Evolutionary conservation across 2,329 filamentous ascomycete species (phyloP).

Genomic region (Paecilomyces niveus): DNA sequence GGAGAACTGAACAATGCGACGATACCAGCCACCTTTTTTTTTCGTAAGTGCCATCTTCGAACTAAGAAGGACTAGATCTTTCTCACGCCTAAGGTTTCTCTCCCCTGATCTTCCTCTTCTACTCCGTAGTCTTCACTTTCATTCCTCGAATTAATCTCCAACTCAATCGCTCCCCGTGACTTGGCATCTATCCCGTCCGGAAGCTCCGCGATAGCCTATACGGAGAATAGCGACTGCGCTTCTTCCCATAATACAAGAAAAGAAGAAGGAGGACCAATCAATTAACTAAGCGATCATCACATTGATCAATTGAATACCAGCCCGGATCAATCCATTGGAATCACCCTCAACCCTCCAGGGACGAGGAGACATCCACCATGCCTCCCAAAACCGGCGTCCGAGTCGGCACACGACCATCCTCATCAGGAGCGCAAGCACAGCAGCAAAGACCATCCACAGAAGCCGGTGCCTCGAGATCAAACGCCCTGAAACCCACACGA

Average conservation of each 20-base stretch:
- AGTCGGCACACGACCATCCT: neutral
- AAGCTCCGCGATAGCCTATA: neutral
- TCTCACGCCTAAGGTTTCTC: neutral
- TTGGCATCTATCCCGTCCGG: neutral
- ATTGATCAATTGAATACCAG: neutral
- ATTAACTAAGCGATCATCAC: neutral
- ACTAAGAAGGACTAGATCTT: neutral
- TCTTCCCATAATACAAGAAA: neutral
- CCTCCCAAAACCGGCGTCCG: neutral
- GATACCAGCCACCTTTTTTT: neutral
- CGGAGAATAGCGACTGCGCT: neutral
- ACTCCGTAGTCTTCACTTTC: neutral
- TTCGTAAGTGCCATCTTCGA: neutral
- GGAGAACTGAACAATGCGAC: neutral
- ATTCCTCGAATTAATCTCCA: neutral
- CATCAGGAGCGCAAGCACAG: neutral
- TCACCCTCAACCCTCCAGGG: neutral
- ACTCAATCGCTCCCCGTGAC: neutral
- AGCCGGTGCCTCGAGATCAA: neutral
- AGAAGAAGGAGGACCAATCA: too few relatives aligned
- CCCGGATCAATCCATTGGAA: neutral
- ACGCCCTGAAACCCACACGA: neutral
- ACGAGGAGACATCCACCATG: neutral
- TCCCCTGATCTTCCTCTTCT: neutral
- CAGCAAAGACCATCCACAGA: neutral